Percentiles rank a stretch among this genome's conserved stretches.
phyloP scores from a whole-genome alignment of 2,329 filamentous ascomycete genomes.

The Hymenoscyphus scutula region DNA sequence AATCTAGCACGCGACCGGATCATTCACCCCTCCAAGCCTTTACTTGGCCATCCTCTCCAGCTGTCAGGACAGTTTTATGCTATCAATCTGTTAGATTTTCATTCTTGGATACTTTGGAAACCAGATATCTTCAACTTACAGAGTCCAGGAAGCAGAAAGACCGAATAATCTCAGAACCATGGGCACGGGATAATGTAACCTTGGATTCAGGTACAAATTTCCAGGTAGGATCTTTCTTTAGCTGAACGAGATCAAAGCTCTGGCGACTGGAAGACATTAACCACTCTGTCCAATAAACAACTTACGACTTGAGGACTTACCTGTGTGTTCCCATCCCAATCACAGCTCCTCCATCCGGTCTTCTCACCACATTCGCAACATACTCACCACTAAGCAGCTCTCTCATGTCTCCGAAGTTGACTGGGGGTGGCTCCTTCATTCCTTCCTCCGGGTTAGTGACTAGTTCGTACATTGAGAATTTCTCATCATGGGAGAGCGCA shows the following conservation, averaged over 20 bases:
- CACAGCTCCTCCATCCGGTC: conserved; percentile 58
- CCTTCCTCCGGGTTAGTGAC: conserved; percentile 62
- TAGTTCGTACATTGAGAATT: conserved; percentile 69
- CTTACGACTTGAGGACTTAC: conserved; percentile 45
- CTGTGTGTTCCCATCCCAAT: conserved; percentile 67
- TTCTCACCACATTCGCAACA: conserved; percentile 63
- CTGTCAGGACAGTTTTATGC: conserved; percentile 38
- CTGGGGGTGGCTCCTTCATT: conserved; percentile 45
- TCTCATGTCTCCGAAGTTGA: conserved; percentile 68
- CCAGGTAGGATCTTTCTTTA: conserved; percentile 55
- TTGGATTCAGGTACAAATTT: conserved; percentile 51
- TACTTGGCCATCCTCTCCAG: conserved; percentile 42
- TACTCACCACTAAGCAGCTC: conserved; percentile 68
- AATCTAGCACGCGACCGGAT: neutral
- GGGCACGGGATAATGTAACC: conserved; percentile 60
- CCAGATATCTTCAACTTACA: conserved; percentile 32
- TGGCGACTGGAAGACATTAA: conserved; percentile 43
- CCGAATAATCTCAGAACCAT: conserved; percentile 62
- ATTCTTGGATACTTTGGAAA: neutral
- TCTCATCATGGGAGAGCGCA: conserved; percentile 75
- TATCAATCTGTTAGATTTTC: conserved; percentile 18
- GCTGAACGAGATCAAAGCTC: conserved; percentile 58
- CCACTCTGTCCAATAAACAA: neutral
- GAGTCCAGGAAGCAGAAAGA: conserved; percentile 64
- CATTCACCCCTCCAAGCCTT: conserved; percentile 40